Conservation (phyloP, 1,139 yeast genomes). For the Candida dubliniensis region DNA sequence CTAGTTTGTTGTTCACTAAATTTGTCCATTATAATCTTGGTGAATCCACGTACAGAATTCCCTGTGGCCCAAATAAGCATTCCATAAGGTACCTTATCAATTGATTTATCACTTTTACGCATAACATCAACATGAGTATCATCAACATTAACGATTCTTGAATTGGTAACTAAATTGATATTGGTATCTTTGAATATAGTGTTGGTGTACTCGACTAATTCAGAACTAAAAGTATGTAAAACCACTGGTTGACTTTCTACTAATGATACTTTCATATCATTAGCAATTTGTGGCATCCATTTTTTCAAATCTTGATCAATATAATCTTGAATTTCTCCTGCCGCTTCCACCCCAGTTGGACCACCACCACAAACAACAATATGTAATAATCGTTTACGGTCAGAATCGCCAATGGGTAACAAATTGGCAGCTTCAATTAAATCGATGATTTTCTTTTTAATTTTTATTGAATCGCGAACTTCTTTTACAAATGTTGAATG, state of each 20-base stretch:
- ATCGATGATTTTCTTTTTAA: conserved; percentile 73
- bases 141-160: conserved; percentile 84
- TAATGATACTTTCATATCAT: conserved; percentile 76
- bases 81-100: conserved; percentile 74
- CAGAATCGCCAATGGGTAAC: conserved; percentile 68
- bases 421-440: conserved; percentile 79
- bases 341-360: conserved; percentile 94
- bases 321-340: conserved; percentile 92
- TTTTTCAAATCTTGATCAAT: conserved; percentile 84
- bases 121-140: conserved; percentile 66
- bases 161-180: conserved; percentile 72
- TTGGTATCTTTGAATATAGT: conserved; percentile 75
- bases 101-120: conserved; percentile 52
- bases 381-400: conserved; percentile 74
- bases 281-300: conserved; percentile 85
- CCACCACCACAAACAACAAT: conserved; percentile 95
- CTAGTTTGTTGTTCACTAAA: conserved; percentile 76
- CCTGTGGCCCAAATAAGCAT: conserved; percentile 96
- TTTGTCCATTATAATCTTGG: conserved; percentile 61
- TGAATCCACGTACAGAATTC: conserved; percentile 79
- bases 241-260: conserved; percentile 91
- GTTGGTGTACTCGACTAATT: conserved; percentile 80
- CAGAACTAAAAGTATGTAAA: conserved; percentile 81
- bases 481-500: conserved; percentile 84
- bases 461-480: conserved; percentile 74